phyloP scores from a whole-genome alignment of 2,329 filamentous ascomycete genomes.

The Calonectria hawksworthii region DNA sequence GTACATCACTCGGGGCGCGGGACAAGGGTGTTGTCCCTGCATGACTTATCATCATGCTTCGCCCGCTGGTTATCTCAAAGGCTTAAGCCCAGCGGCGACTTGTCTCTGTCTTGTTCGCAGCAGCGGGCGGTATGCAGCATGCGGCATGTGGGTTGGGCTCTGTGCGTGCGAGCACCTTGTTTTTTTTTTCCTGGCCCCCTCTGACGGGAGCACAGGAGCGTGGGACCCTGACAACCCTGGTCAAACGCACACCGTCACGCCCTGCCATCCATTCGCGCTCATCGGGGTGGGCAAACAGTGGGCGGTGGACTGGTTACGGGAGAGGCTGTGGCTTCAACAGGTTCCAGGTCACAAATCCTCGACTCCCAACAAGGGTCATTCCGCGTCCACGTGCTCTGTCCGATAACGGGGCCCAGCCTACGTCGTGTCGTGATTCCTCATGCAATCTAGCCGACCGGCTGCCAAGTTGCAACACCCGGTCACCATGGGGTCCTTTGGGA shows the following conservation, averaged over 20 bases:
- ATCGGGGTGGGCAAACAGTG: constrained; percentile 11
- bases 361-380: constrained; percentile 19
- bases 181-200: constrained; percentile 18
- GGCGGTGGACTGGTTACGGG: constrained; percentile 18
- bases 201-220: constrained; percentile 17
- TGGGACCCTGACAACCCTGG: constrained; percentile 23
- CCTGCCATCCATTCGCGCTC: constrained; percentile 7
- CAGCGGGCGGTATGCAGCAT: constrained; percentile 13
- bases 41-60: constrained; percentile 27
- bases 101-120: constrained; percentile 22
- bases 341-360: constrained; percentile 13
- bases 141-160: constrained; percentile 15
- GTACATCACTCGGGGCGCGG: neutral
- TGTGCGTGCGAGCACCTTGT: constrained; percentile 25
- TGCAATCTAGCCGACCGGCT: constrained; percentile 30
- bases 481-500: constrained; percentile 56
- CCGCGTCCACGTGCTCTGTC: constrained; percentile 40
- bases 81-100: constrained; percentile 13
- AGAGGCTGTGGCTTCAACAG: constrained; percentile 18
- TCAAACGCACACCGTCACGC: constrained; percentile 28
- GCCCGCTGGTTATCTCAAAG: constrained; percentile 24
- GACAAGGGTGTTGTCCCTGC: constrained; percentile 25
- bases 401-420: constrained; percentile 28
- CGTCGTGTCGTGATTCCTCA: constrained; percentile 33
- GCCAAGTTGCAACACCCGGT: constrained; percentile 22